phyloP scores from a whole-genome alignment of 768 basidiomycete genomes.

The Mycena vulgaris region DNA sequence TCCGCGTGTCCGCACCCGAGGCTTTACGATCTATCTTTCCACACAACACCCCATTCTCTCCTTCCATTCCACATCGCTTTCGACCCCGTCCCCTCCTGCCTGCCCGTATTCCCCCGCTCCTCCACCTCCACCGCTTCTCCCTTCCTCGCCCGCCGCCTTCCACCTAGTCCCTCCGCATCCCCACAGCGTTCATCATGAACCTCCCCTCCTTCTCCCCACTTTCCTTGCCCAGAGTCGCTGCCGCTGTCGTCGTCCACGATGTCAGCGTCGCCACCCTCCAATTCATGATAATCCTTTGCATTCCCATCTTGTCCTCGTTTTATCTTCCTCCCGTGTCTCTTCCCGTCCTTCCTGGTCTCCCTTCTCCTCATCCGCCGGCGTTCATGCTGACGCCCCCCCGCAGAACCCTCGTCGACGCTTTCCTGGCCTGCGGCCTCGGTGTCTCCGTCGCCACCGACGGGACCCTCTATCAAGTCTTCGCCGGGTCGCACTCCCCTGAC shows the following conservation, averaged over 20 bases:
- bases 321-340: too few species aligned
- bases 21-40: neutral
- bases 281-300: too few species aligned
- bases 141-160: neutral
- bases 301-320: too few species aligned
- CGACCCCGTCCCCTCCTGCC: neutral
- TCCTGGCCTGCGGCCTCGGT: conserved; percentile 83
- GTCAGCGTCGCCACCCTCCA: too few species aligned
- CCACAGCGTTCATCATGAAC: neutral
- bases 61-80: conserved; percentile 1
- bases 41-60: neutral
- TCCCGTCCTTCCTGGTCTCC: too few species aligned
- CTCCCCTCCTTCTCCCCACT: neutral
- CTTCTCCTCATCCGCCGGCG: too few species aligned
- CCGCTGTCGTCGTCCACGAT: too few species aligned
- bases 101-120: neutral
- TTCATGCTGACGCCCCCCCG: neutral
- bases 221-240: neutral
- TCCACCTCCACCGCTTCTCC: neutral
- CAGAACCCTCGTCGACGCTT: conserved; percentile 82
- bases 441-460: conserved; percentile 88
- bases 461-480: conserved; percentile 86
- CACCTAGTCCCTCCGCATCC: neutral
- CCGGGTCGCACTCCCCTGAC: conserved; percentile 69
- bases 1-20: neutral